A percentile compares a stretch with the other conserved stretches of the same genome.
These are phyloP conservation scores for Luzula sylvatica DNA, from an alignment of 176 grass and related monocot genomes.

Conservation along the genomic window DNA sequence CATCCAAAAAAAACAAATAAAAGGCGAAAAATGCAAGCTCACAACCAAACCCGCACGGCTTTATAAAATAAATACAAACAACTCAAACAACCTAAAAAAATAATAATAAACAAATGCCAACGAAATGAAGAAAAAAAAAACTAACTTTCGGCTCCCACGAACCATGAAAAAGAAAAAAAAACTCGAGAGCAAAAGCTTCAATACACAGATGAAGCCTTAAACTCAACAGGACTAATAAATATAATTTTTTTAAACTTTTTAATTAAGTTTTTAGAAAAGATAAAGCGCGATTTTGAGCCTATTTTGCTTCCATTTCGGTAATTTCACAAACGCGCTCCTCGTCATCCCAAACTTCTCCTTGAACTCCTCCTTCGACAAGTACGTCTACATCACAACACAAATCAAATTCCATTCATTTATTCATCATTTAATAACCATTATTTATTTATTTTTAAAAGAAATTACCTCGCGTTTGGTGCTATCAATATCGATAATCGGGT, in stretches of 20 bases:
- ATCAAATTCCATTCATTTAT: slow-evolving; percentile 9
- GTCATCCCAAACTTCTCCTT: slow-evolving; percentile 87
- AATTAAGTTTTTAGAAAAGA: slow-evolving; percentile 49
- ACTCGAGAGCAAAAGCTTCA: slow-evolving; percentile 17
- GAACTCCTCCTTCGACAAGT: slow-evolving; percentile 65
- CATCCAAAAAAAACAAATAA: slow-evolving; percentile 15
- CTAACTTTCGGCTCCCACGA: slow-evolving; percentile 18
- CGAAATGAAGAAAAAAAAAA: slow-evolving; percentile 28
- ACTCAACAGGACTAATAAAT: slow-evolving; percentile 17
- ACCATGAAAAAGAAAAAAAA: slow-evolving; percentile 11
- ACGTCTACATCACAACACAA: slow-evolving; percentile 38
- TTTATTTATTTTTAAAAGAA: not conserved
- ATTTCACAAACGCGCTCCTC: slow-evolving; percentile 59
- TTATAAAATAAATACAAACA: slow-evolving; percentile 12
- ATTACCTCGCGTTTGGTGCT: slow-evolving; percentile 71
- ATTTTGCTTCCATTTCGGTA: slow-evolving; percentile 89
- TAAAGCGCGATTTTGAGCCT: slow-evolving; percentile 69
- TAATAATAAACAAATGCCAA: slow-evolving; percentile 29
- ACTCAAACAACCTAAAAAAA: slow-evolving; percentile 20
- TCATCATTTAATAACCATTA: not conserved
- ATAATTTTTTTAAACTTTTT: slow-evolving; percentile 9
- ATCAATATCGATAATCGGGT: slow-evolving; percentile 79
- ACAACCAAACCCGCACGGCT: slow-evolving; percentile 34
- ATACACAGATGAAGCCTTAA: slow-evolving; percentile 18
- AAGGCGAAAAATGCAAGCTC: slow-evolving; percentile 30